Conservation (phyloP, 768 basidiomycete species). For the Suillus ampliporus region DNA sequence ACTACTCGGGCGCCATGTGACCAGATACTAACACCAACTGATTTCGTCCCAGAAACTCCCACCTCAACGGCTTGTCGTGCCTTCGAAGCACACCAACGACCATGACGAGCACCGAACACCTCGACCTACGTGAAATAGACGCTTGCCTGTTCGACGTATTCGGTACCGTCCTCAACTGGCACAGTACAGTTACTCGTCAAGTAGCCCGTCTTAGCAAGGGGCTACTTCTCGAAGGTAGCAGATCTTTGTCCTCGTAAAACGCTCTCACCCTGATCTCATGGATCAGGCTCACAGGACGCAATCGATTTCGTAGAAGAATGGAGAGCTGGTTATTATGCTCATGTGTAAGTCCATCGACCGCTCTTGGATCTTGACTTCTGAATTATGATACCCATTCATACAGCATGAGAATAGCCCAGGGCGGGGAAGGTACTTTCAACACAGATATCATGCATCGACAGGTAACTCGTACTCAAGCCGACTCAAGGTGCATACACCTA, state of each 20-base stretch:
- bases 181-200: conserved; percentile 27
- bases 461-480: conserved; percentile 33
- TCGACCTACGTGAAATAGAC: conserved; percentile 37
- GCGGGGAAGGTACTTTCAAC: conserved; percentile 53
- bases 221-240: conserved; percentile 20
- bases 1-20: background rate
- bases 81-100: background rate
- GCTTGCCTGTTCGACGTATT: conserved; percentile 55
- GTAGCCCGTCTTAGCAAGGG: conserved; percentile 22
- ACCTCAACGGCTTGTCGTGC: background rate
- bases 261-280: background rate
- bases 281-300: conserved; percentile 26
- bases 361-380: background rate
- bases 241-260: background rate
- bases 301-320: conserved; percentile 58
- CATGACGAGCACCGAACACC: background rate
- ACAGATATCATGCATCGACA: conserved; percentile 63
- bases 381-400: conserved; percentile 21
- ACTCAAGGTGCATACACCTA: background rate
- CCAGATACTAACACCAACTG: background rate
- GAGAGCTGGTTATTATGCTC: conserved; percentile 52
- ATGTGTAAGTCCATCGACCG: conserved; percentile 28
- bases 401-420: conserved; percentile 50
- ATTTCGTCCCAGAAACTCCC: background rate
- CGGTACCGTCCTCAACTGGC: conserved; percentile 56